Base-by-base conservation (phyloP, 139 green algal species). In the Chlorella sp. region DNA sequence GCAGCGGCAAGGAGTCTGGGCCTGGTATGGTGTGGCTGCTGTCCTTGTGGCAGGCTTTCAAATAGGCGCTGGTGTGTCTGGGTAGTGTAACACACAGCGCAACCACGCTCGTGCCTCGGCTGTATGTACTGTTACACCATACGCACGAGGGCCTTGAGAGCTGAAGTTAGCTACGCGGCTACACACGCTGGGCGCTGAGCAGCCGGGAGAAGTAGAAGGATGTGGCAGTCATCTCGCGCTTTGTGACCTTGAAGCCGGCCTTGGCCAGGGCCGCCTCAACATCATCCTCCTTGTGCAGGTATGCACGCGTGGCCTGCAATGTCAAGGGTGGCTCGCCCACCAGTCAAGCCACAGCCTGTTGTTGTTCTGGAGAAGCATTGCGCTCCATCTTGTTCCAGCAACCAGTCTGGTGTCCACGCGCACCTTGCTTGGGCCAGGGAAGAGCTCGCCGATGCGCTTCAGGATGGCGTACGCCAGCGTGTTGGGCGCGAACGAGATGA, bases 131-230 rank as follows among this genome's bases (percentile, higher is more conserved):
- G n/a, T n/a, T n/a, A n/a, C n/a, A n/a, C n/a, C n/a, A n/a, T n/a
- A n/a, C n/a, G n/a, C n/a, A n/a, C n/a, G n/a, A n/a, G n/a, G n/a
- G n/a, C n/a, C n/a, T n/a, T n/a, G n/a, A n/a, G n/a, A n/a, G n/a
- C n/a, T n/a, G n/a, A n/a, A n/a, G n/a, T n/a, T n/a, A n/a, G n/a
- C n/a, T n/a, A 51, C 44, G 44, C 9, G 7, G 9, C 44, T 51
- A 4, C 38, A 87, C 38, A 2, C 73, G 65, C 63, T 81, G 30
- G 26, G 82, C 82, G 57, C 86, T 95, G 5, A 99, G 82, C 82
- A 99, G 87, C 26, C 97, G 63, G 3, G 94, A 98, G 91, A 99
- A 99, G 92, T 99, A 99, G 85, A 99, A 99, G 18, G 82, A 94
- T 23, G 98, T 99, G 25, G 95, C 93, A 0, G 97, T 99, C 98